Conservation (phyloP, 2,329 filamentous ascomycete genomes). For the Emericellopsis atlantica region DNA sequence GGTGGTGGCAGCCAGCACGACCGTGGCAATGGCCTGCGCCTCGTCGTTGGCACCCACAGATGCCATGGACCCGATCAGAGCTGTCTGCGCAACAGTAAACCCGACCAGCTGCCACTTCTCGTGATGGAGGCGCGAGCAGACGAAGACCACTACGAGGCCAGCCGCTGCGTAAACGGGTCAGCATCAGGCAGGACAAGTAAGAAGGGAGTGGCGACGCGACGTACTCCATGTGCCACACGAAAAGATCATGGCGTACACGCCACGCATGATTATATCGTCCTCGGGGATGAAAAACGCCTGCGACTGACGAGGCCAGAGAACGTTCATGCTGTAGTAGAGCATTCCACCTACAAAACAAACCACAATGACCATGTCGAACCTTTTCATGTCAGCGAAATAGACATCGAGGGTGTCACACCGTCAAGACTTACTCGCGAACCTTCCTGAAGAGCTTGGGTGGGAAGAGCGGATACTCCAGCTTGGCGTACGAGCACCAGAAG, state of each 20-base stretch:
- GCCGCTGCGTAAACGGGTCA: not conserved
- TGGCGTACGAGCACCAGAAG: conserved; percentile 13
- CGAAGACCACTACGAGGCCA: not conserved
- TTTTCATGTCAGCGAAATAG: not conserved
- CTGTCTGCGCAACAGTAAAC: conserved; percentile 19
- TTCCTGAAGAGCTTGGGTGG: conserved; percentile 14
- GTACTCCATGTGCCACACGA: conserved; percentile 12
- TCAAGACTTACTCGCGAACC: conserved; percentile 6
- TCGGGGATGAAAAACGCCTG: conserved; percentile 11
- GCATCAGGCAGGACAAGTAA: conserved; percentile 2
- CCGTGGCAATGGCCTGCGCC: conserved; percentile 18
- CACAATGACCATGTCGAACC: conserved; percentile 15
- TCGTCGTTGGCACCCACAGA: conserved; percentile 17
- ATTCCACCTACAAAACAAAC: conserved; percentile 17
- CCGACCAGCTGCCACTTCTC: conserved; percentile 21
- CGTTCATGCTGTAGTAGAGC: conserved; percentile 17
- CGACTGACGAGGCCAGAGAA: conserved; percentile 15
- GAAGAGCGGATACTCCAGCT: conserved; percentile 14
- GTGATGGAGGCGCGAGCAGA: conserved; percentile 13
- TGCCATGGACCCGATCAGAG: conserved; percentile 19
- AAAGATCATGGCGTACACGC: conserved; percentile 14
- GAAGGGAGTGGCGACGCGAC: conserved; percentile 10
- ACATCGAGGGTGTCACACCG: not conserved
- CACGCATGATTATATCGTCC: conserved; percentile 10
- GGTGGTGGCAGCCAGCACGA: conserved; percentile 14